Conservation (phyloP, 352 stramenopile species). For the Pythium myriotylum region DNA sequence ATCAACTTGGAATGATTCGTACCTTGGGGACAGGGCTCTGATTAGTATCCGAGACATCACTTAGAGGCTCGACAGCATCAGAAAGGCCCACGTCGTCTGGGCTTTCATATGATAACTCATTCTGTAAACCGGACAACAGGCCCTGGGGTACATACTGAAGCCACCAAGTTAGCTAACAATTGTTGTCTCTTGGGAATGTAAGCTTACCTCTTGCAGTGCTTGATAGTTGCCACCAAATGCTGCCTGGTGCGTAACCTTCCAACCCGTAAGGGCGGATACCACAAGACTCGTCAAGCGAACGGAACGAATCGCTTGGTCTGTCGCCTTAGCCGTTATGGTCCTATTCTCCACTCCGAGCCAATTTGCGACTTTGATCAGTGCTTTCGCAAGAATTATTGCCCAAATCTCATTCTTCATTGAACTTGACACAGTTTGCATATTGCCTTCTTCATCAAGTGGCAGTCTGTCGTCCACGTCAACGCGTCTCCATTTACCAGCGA, state of each 20-base stretch:
- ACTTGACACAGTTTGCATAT: constrained; percentile 62
- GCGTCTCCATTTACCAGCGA: constrained; percentile 71
- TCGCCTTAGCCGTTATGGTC: background rate
- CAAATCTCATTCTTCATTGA: constrained; percentile 69
- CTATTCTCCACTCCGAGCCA: constrained; percentile 40
- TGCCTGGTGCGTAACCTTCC: constrained; percentile 50
- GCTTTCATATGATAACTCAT: constrained; percentile 20
- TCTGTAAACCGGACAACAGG: constrained; percentile 5
- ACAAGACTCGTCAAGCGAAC: constrained; percentile 33
- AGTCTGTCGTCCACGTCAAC: constrained; percentile 75
- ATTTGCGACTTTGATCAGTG: constrained; percentile 65
- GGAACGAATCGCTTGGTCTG: background rate
- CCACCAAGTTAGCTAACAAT: too few relatives aligned
- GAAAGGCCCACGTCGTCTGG: background rate
- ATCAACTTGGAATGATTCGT: too few relatives aligned
- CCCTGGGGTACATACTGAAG: constrained; percentile 13
- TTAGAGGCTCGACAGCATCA: background rate
- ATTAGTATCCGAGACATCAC: too few relatives aligned
- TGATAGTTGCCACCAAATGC: constrained; percentile 12
- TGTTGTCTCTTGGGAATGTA: too few relatives aligned
- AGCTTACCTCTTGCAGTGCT: constrained; percentile 17
- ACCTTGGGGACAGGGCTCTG: too few relatives aligned
- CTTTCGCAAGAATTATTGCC: constrained; percentile 66
- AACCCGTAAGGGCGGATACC: constrained; percentile 54
- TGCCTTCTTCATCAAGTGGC: constrained; percentile 48